Percentiles rank a stretch among this genome's conserved stretches.
Evolutionary conservation across 2,329 filamentous ascomycete species (phyloP).

Genomic region (Drechslerella dactyloides): DNA sequence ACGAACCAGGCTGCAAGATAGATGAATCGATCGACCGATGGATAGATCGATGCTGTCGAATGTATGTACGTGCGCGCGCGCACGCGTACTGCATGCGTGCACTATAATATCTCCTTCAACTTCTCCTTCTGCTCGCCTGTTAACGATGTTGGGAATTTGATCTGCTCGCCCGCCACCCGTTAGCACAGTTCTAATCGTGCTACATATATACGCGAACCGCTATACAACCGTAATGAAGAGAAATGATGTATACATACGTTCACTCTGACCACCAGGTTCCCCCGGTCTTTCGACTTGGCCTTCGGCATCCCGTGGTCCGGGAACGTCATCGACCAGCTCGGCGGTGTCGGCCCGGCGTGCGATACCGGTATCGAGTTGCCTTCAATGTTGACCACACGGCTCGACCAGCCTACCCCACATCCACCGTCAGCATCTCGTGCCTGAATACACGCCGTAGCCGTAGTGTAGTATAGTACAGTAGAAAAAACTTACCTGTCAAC

Average conservation of each 20-base stretch:
- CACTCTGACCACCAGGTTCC: slow-evolving; percentile 86
- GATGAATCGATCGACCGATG: too few species aligned
- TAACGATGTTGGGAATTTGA: slow-evolving; percentile 77
- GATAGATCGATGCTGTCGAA: neutral
- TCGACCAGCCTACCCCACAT: slow-evolving; percentile 72
- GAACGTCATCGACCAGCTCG: slow-evolving; percentile 79
- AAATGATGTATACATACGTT: too few species aligned
- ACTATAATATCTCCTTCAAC: slow-evolving; percentile 74
- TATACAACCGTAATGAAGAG: too few species aligned
- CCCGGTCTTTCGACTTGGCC: slow-evolving; percentile 81
- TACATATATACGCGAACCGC: too few species aligned
- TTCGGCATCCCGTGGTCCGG: slow-evolving; percentile 92
- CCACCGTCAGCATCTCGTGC: neutral
- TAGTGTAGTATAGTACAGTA: neutral
- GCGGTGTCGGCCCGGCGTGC: slow-evolving; percentile 82
- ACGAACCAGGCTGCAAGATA: too few species aligned
- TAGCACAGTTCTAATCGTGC: neutral
- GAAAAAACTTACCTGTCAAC: slow-evolving; percentile 66
- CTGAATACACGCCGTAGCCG: neutral
- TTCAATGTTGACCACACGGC: slow-evolving; percentile 92
- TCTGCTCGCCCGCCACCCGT: slow-evolving; percentile 33
- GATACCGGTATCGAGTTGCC: slow-evolving; percentile 81
- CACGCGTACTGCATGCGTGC: neutral
- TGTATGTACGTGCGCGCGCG: neutral
- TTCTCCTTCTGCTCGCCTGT: slow-evolving; percentile 78